phyloP scores from a whole-genome alignment of 192 early-diverging fungal genomes.

The Gamsiella multidivaricata region DNA sequence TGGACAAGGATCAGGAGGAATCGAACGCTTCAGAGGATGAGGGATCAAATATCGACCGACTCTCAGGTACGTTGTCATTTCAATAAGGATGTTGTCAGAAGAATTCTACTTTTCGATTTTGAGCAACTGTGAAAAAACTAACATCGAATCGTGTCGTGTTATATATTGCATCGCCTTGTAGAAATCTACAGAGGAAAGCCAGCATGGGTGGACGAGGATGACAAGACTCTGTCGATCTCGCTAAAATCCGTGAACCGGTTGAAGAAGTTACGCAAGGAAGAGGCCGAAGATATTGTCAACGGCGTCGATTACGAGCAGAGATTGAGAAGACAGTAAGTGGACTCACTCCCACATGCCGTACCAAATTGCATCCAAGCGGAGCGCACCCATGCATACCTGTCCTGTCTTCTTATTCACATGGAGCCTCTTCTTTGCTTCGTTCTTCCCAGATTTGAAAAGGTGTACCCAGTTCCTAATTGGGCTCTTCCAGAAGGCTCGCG shows the following conservation, averaged over 20 bases:
- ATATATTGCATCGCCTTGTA: no score
- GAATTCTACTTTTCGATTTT: no score
- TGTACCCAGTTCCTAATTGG: constrained; percentile 90
- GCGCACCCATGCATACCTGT: no score
- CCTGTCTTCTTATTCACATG: background rate
- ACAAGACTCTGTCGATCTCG: constrained; percentile 75
- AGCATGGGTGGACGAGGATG: constrained; percentile 88
- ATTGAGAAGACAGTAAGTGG: constrained; percentile 84
- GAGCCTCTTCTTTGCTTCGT: background rate
- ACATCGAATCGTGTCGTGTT: no score
- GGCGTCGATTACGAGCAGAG: constrained; percentile 87
- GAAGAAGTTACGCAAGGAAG: constrained; percentile 81
- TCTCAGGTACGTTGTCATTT: no score
- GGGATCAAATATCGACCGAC: constrained; percentile 7
- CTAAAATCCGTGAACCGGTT: constrained; percentile 71
- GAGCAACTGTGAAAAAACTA: background rate
- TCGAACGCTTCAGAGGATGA: constrained; percentile 11
- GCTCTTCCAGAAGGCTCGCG: constrained; percentile 70
- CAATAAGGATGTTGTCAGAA: no score
- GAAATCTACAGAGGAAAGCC: constrained; percentile 43
- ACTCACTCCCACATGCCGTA: no score
- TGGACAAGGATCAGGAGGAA: background rate
- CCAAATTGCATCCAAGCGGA: background rate
- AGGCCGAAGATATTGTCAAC: constrained; percentile 78
- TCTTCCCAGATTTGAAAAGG: constrained; percentile 72